These are phyloP conservation scores for Tulasnella sp. DNA, from an alignment of 768 basidiomycete species.

Conservation along the genomic window DNA sequence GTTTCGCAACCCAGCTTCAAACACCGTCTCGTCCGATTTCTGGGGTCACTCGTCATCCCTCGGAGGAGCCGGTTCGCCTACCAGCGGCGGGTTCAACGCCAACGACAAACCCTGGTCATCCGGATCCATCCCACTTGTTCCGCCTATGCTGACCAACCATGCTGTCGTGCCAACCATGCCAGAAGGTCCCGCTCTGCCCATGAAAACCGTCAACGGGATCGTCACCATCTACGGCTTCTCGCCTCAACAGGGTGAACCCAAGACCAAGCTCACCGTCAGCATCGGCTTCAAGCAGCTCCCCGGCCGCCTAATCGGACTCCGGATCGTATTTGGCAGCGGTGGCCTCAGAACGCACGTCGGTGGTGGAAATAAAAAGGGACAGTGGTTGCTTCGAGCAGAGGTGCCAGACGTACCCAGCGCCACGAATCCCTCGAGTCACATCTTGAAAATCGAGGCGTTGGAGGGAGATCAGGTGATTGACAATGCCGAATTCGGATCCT, in stretches of 20 bases:
- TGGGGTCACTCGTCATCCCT: conserved; percentile 9
- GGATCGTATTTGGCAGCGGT: conserved; percentile 67
- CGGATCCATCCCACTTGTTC: background rate
- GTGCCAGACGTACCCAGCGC: conserved; percentile 53
- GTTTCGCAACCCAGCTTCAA: conserved; percentile 1
- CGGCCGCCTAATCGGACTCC: conserved; percentile 54
- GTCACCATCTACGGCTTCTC: conserved; percentile 63
- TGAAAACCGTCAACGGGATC: conserved; percentile 50
- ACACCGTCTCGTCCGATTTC: background rate
- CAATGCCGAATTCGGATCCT: conserved; percentile 65
- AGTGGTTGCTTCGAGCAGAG: conserved; percentile 63
- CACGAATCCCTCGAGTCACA: conserved; percentile 39
- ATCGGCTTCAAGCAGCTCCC: conserved; percentile 51
- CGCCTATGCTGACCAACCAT: background rate
- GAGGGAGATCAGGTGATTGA: conserved; percentile 50
- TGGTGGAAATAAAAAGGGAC: conserved; percentile 35
- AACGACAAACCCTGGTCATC: background rate
- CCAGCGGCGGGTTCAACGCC: background rate
- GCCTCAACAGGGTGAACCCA: conserved; percentile 60
- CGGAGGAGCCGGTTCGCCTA: background rate
- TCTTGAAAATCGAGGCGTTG: conserved; percentile 62
- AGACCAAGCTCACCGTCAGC: conserved; percentile 59
- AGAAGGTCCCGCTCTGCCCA: conserved; percentile 29
- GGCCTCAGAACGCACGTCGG: conserved; percentile 62
- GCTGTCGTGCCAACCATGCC: background rate